These are phyloP conservation scores for Lichenothelia convexa DNA, from an alignment of 495 filamentous ascomycete species.

Conservation along the genomic window DNA sequence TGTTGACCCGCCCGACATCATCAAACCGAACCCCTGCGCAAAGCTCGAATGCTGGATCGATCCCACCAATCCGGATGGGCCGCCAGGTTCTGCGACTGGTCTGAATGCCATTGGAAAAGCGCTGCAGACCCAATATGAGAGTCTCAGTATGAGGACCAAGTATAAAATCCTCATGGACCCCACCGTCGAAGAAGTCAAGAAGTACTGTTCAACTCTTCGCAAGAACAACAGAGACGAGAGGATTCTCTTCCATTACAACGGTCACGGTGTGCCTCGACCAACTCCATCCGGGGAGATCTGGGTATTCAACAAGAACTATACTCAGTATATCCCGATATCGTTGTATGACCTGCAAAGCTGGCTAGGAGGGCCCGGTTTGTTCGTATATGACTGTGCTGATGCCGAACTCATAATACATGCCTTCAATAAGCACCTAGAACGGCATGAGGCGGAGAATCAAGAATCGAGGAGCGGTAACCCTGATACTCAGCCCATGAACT, in stretches of 20 bases:
- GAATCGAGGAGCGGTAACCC: slow-evolving; percentile 57
- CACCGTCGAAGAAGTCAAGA: slow-evolving; percentile 89
- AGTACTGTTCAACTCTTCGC: slow-evolving; percentile 75
- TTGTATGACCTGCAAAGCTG: slow-evolving; percentile 90
- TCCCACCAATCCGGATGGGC: slow-evolving; percentile 46
- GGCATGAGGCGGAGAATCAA: slow-evolving; percentile 70
- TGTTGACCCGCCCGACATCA: slow-evolving; percentile 88
- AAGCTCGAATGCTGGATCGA: slow-evolving; percentile 96
- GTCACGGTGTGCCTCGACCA: slow-evolving; percentile 93
- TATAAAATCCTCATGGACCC: slow-evolving; percentile 96
- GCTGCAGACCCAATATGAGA: slow-evolving; percentile 88
- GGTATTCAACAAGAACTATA: slow-evolving; percentile 98
- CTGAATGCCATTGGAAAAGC: slow-evolving; percentile 92
- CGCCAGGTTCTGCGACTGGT: slow-evolving; percentile 58
- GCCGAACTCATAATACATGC: slow-evolving; percentile 89
- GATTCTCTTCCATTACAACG: slow-evolving; percentile 94
- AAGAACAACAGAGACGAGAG: slow-evolving; percentile 89
- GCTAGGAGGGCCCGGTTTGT: slow-evolving; percentile 88
- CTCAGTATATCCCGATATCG: slow-evolving; percentile 95
- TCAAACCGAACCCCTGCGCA: slow-evolving; percentile 82
- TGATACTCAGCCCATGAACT: slow-evolving; percentile 48
- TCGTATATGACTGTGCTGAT: slow-evolving; percentile 94
- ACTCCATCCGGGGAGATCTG: slow-evolving; percentile 94
- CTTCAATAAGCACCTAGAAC: slow-evolving; percentile 83
- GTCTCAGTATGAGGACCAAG: slow-evolving; percentile 74